Percentiles rank a stretch among this genome's conserved stretches.
Conservation (phyloP, 2,329 filamentous ascomycete genomes). For the Talaromyces funiculosus region DNA sequence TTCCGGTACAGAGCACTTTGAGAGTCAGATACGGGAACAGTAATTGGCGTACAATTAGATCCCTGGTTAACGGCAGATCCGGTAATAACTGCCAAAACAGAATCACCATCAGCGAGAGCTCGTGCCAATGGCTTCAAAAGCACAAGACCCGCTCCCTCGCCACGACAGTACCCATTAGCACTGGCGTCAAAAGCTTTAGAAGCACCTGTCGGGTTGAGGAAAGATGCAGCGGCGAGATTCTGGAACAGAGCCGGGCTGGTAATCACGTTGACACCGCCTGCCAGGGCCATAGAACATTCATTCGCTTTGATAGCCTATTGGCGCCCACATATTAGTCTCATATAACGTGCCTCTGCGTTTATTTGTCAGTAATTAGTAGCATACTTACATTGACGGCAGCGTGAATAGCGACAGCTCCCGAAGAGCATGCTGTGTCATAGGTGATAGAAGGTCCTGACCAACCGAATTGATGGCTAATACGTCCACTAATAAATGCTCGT, state of each 20-base stretch:
- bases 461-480: conserved; percentile 39
- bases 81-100: conserved; percentile 33
- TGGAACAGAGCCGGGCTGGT: conserved; percentile 25
- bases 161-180: conserved; percentile 47
- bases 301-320: background rate
- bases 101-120: conserved; percentile 42
- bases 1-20: background rate
- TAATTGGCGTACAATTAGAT: conserved; percentile 14
- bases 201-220: conserved; percentile 47
- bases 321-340: too few species aligned
- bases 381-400: conserved; percentile 18
- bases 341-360: too few species aligned
- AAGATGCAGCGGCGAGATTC: conserved; percentile 40
- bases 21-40: background rate
- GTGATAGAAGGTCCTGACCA: conserved; percentile 40
- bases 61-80: conserved; percentile 27
- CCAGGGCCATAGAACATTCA: conserved; percentile 23
- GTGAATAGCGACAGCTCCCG: conserved; percentile 33
- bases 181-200: conserved; percentile 44
- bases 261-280: conserved; percentile 20
- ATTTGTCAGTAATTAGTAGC: too few species aligned
- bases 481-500: conserved; percentile 22
- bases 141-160: conserved; percentile 46
- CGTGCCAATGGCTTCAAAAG: conserved; percentile 45
- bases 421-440: conserved; percentile 42